phyloP scores from a whole-genome alignment of 495 filamentous ascomycete species.

The Hypomontagnella monticulosa region DNA sequence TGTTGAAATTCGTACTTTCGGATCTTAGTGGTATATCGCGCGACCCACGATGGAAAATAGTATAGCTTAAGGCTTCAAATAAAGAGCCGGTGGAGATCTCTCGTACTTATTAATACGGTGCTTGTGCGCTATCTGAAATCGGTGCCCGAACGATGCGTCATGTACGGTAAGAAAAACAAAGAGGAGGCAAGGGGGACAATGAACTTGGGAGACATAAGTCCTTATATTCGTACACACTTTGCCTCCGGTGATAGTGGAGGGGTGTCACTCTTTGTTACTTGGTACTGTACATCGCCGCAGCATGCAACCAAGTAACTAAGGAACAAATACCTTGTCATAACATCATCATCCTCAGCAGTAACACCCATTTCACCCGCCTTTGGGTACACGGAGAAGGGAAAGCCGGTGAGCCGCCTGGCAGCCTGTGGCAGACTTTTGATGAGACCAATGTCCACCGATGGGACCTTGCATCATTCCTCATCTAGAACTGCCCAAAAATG shows the following conservation, averaged over 20 bases:
- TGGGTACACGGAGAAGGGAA: constrained; percentile 25
- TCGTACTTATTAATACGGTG: constrained; percentile 15
- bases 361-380: constrained; percentile 16
- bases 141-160: neutral
- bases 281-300: constrained; percentile 5
- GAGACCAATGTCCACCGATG: constrained; percentile 27
- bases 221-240: constrained; percentile 27
- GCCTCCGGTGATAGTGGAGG: constrained; percentile 9
- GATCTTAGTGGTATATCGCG: constrained; percentile 8
- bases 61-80: constrained; percentile 3
- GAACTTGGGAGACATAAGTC: constrained; percentile 18
- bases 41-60: constrained; percentile 10
- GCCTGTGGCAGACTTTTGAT: constrained; percentile 25
- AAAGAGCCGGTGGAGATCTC: constrained; percentile 9
- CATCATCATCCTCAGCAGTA: constrained; percentile 18
- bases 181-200: neutral
- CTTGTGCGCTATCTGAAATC: constrained; percentile 1
- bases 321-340: constrained; percentile 34
- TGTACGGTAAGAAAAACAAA: constrained; percentile 26
- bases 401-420: constrained; percentile 20
- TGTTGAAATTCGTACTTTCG: constrained; percentile 2
- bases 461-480: constrained; percentile 44
- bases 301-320: constrained; percentile 6
- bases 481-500: constrained; percentile 29
- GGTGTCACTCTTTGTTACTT: constrained; percentile 33